A percentile compares a stretch with the other conserved stretches of the same genome.
phyloP scores from a whole-genome alignment of 805 yeast genomes.

The Teunomyces tritomae region DNA sequence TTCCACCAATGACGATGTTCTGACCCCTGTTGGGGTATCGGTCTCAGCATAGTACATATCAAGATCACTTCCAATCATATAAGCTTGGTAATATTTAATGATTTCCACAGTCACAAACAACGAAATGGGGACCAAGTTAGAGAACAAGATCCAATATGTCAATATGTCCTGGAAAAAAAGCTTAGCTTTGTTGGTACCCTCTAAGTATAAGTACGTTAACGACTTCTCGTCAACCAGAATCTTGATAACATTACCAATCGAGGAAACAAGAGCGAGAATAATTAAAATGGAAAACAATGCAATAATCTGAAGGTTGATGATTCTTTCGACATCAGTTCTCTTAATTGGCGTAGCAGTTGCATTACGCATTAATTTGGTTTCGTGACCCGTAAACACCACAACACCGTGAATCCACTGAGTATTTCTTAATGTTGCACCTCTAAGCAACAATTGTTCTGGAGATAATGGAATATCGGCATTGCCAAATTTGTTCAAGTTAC shows the following conservation, averaged over 20 bases:
- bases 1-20: constrained; percentile 94
- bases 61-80: constrained; percentile 86
- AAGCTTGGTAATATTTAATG: constrained; percentile 93
- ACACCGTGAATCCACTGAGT: constrained; percentile 95
- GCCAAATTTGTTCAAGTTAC: constrained; percentile 62
- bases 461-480: constrained; percentile 60
- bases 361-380: constrained; percentile 95
- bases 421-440: constrained; percentile 95
- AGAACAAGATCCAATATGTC: constrained; percentile 94
- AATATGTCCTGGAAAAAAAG: constrained; percentile 82
- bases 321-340: constrained; percentile 93
- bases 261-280: constrained; percentile 71
- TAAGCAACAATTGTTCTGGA: constrained; percentile 86
- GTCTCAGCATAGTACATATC: constrained; percentile 86
- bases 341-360: constrained; percentile 99
- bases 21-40: constrained; percentile 92
- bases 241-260: constrained; percentile 83
- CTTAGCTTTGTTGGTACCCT: constrained; percentile 62
- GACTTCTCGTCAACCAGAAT: constrained; percentile 50
- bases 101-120: constrained; percentile 94
- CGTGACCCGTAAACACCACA: constrained; percentile 96
- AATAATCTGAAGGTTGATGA: constrained; percentile 87
- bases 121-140: constrained; percentile 96
- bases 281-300: constrained; percentile 82
- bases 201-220: constrained; percentile 65